These are phyloP conservation scores for Lavandula angustifolia DNA, from an alignment of 257 asterid species.

Conservation along the genomic window DNA sequence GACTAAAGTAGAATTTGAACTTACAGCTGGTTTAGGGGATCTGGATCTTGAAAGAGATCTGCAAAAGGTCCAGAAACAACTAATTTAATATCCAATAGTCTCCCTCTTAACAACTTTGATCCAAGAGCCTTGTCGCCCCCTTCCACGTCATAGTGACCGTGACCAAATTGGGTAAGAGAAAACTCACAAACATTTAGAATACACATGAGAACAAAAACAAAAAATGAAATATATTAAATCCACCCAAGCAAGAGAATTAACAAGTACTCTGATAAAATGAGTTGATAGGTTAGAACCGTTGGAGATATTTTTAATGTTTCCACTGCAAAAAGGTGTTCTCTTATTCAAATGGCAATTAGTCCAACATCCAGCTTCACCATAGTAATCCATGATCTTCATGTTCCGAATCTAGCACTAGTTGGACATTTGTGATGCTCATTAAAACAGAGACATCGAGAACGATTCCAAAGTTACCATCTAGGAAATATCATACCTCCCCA, in stretches of 20 bases:
- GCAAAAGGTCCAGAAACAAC: slow-evolving; percentile 98
- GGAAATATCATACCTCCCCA: slow-evolving; percentile 79
- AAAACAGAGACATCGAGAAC: slow-evolving; percentile 72
- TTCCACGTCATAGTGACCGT: slow-evolving; percentile 74
- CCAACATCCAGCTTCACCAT: slow-evolving; percentile 75
- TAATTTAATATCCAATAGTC: slow-evolving; percentile 81
- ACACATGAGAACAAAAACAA: slow-evolving; percentile 23
- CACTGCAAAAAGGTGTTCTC: slow-evolving; percentile 62
- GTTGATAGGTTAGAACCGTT: slow-evolving; percentile 41
- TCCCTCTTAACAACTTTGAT: slow-evolving; percentile 78
- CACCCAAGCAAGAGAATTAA: slow-evolving; percentile 50
- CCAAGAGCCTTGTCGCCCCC: slow-evolving; percentile 83
- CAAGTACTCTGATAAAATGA: slow-evolving; percentile 37
- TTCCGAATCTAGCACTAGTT: slow-evolving; percentile 86
- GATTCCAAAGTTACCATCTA: slow-evolving; percentile 70
- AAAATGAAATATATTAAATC: slow-evolving; percentile 17
- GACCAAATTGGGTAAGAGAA: slow-evolving; percentile 54
- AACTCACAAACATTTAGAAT: slow-evolving; percentile 50
- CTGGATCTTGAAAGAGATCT: slow-evolving; percentile 98
- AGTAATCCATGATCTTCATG: slow-evolving; percentile 80
- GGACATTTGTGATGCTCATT: slow-evolving; percentile 81
- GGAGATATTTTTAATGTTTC: slow-evolving; percentile 48
- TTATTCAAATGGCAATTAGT: slow-evolving; percentile 63
- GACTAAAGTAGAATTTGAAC: slow-evolving; percentile 36
- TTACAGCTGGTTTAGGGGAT: slow-evolving; percentile 88